Evolutionary conservation across 306 rosid species (phyloP).

Genomic region (Benincasa hispida): DNA sequence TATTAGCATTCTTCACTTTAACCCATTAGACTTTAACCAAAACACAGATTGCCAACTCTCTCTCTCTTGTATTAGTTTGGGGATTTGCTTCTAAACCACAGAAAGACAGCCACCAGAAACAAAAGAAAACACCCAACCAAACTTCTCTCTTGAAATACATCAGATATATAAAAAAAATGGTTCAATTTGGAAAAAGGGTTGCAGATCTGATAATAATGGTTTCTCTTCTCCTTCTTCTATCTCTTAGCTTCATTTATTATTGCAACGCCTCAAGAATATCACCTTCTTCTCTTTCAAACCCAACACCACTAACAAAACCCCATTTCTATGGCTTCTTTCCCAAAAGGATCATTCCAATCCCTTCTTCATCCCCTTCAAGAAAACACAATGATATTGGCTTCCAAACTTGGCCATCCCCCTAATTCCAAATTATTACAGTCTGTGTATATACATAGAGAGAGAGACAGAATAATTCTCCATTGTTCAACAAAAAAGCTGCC

Average conservation of each 20-base stretch:
- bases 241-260: neutral
- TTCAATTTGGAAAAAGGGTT: neutral
- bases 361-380: constrained; percentile 1
- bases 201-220: neutral
- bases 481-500: neutral
- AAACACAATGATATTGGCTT: neutral
- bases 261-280: neutral
- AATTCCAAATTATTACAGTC: neutral
- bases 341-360: neutral
- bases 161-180: neutral
- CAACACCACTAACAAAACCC: neutral
- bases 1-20: too few species aligned
- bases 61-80: too few species aligned
- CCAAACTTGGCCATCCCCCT: neutral
- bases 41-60: too few species aligned
- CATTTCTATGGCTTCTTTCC: neutral
- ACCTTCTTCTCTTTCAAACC: too few species aligned
- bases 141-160: neutral
- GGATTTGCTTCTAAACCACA: too few species aligned
- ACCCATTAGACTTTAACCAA: too few species aligned
- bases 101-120: too few species aligned
- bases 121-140: neutral
- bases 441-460: too few species aligned
- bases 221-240: neutral
- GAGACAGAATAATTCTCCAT: neutral